Percentiles rank a stretch among this genome's conserved stretches.
Conservation (phyloP, 1,284 basidiomycete genomes). For the Mycena citricolor region DNA sequence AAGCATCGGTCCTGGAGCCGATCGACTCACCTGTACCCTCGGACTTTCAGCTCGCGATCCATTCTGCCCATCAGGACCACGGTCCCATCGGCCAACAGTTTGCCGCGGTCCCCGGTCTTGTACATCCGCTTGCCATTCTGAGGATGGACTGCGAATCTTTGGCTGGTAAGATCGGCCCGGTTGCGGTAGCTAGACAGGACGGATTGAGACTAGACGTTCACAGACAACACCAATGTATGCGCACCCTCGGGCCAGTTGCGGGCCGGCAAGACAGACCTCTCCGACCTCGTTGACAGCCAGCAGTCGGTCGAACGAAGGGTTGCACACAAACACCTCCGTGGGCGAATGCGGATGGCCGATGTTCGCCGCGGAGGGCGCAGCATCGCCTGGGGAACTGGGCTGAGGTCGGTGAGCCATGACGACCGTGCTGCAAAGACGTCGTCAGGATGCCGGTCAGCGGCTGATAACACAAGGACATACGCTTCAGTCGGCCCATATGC, state of each 20-base stretch:
- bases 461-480: neutral
- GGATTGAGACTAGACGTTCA: neutral
- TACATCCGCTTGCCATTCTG: neutral
- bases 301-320: neutral
- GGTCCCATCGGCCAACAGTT: neutral
- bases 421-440: neutral
- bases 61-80: neutral
- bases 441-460: too few relatives aligned
- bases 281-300: neutral
- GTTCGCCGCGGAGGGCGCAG: neutral
- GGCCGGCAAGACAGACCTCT: neutral
- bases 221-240: neutral
- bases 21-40: neutral
- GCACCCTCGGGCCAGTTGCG: constrained; percentile 1
- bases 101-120: neutral
- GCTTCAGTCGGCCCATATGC: neutral
- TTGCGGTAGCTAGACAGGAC: neutral
- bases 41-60: neutral
- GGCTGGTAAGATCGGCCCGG: neutral
- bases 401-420: constrained; percentile 1
- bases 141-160: neutral
- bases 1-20: too few relatives aligned
- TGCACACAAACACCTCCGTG: neutral
- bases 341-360: neutral
- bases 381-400: neutral